These are phyloP conservation scores for Platanthera zijinensis DNA, from an alignment of 106 monocot genomes.

Conservation along the genomic window DNA sequence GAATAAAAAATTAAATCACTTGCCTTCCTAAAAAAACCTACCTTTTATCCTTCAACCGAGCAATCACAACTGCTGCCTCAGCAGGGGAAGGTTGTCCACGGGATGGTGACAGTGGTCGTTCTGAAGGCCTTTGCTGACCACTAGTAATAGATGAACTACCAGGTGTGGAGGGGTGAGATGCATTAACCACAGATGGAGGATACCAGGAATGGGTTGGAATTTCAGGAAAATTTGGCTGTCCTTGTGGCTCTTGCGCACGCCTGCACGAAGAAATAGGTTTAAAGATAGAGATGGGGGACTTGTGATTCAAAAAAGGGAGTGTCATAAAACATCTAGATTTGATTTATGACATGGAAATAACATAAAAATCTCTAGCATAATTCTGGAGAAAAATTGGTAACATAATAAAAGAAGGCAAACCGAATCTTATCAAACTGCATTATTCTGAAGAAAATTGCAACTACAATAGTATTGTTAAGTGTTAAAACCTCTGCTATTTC, in stretches of 20 bases:
- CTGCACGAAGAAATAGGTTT: slow-evolving; percentile 12
- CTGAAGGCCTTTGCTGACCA: slow-evolving; percentile 40
- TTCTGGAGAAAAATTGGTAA: background rate
- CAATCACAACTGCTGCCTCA: slow-evolving; percentile 75
- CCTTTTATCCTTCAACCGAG: slow-evolving; percentile 87
- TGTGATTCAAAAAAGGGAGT: background rate
- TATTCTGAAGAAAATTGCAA: background rate
- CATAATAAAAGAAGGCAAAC: background rate
- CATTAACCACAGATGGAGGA: slow-evolving; percentile 45
- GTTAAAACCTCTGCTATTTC: background rate
- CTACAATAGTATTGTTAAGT: background rate
- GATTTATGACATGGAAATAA: background rate
- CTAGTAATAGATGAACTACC: slow-evolving; percentile 31
- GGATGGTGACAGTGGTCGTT: slow-evolving; percentile 39
- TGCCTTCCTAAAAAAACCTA: slow-evolving; percentile 1
- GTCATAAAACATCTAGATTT: background rate
- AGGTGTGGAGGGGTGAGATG: slow-evolving; percentile 45
- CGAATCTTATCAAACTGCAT: background rate
- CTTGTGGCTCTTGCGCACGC: slow-evolving; percentile 32
- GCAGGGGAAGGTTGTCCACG: slow-evolving; percentile 56
- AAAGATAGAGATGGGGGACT: background rate
- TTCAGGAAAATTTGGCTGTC: slow-evolving; percentile 28
- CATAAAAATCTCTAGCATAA: background rate
- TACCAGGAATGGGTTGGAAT: slow-evolving; percentile 77
- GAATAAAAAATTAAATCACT: background rate